Percentiles rank a stretch among this genome's conserved stretches.
phyloP scores from a whole-genome alignment of 2,329 filamentous ascomycete genomes.

The Cryoendolithus antarcticus region DNA sequence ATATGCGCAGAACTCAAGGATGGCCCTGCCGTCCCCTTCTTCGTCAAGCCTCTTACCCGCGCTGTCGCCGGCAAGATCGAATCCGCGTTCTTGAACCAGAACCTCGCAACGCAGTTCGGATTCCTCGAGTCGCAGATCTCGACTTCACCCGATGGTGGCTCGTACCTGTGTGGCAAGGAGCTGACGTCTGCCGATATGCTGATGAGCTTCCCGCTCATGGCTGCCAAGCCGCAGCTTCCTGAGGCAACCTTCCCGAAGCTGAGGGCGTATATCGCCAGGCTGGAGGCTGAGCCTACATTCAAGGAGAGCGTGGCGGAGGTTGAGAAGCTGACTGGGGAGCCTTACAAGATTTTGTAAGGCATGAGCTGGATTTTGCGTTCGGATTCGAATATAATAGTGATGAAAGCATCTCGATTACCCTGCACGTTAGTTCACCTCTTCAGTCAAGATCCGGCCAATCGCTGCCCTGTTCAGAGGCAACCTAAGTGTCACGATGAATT shows the following conservation, averaged over 20 bases:
- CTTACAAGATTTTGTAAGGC: slow-evolving; percentile 1
- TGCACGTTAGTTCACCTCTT: too few relatives aligned
- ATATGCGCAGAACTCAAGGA: background rate
- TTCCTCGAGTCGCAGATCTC: slow-evolving; percentile 41
- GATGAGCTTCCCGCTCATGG: slow-evolving; percentile 40
- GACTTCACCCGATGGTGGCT: slow-evolving; percentile 34
- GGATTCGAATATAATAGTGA: too few relatives aligned
- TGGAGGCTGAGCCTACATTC: slow-evolving; percentile 35
- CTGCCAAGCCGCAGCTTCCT: slow-evolving; percentile 27
- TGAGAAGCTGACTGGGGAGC: slow-evolving; percentile 28
- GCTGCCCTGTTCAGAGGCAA: too few relatives aligned
- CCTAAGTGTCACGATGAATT: too few relatives aligned
- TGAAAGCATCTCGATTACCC: too few relatives aligned
- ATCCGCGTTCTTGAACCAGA: slow-evolving; percentile 32
- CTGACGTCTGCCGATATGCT: slow-evolving; percentile 42
- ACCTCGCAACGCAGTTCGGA: slow-evolving; percentile 35
- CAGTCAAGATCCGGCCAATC: too few relatives aligned
- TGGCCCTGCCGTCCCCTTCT: slow-evolving; percentile 48
- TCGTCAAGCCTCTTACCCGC: slow-evolving; percentile 52
- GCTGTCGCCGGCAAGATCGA: slow-evolving; percentile 40
- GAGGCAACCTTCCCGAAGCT: slow-evolving; percentile 35
- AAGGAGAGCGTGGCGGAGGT: slow-evolving; percentile 38
- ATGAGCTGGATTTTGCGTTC: too few relatives aligned
- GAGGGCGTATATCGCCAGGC: slow-evolving; percentile 31
- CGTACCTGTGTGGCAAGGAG: slow-evolving; percentile 37